Evolutionary conservation across 257 asterid genomes (phyloP), one percentile per base, ranked within the genome.

Genomic region (Agastache rugosa): DNA sequence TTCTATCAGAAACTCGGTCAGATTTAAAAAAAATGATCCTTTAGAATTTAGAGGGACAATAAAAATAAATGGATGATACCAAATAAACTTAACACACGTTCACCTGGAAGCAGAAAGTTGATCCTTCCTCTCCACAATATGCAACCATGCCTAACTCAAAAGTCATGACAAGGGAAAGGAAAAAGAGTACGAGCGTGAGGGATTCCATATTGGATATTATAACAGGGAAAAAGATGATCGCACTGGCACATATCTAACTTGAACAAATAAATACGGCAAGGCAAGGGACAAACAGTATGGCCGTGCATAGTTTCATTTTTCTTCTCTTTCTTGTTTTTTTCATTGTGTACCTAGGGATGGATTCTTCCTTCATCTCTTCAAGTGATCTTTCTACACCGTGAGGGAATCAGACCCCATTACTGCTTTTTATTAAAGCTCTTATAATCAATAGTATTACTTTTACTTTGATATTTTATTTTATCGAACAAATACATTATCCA

Each of bases 41-140:
- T 69, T 11, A 17, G 50, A 47, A 67, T n/a, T 67, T 48, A 11
- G 48, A 27, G 73, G 17, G 29, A 50, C 14, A 50, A 29, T 68
- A 27, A 48, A 65, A 25, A 70, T 15, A 27, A 19, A 41, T 34
- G 50, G 71, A 75, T 23, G 74, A 78, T 73, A 42, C 12, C 22
- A 50, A 68, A 35, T 25, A 45, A 51, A 15, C 16, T 15, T 58
- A 72, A 17, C 11, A 37, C 73, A 53, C 7, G 44, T 77, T 83
- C 67, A 91, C 98, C 97, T 88, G 92, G 84, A 94, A 94, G 89
- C 85, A 86, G 74, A 74, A 63, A 75, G 90, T 79, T 51, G 82
- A 84, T 81, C 99, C 98, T 44, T 92, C 98, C 71, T 85, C 97
- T 54, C 91, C 85, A 73, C 98, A 95, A 69, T 92, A 95, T 72